Percentiles rank a stretch among this genome's conserved stretches.
Conservation (phyloP, 1,284 basidiomycete species). For the Moesziomyces antarcticus region DNA sequence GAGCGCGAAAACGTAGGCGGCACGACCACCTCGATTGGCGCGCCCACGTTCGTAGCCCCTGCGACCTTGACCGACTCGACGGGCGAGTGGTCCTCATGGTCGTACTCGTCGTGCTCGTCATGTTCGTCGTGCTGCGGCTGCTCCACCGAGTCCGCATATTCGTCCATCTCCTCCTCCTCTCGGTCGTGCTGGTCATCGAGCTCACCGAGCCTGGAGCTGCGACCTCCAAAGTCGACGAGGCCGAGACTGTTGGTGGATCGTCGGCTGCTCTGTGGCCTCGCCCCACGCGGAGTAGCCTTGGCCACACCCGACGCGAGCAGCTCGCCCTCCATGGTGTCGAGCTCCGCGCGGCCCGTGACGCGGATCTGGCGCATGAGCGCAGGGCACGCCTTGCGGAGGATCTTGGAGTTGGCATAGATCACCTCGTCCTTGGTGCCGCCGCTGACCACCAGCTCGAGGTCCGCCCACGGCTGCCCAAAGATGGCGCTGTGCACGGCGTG, state of each 20-base stretch:
- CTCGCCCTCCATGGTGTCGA: conserved; percentile 39
- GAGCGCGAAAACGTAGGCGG: conserved; percentile 27
- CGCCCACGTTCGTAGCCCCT: conserved; percentile 3
- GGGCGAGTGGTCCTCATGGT: conserved; percentile 9
- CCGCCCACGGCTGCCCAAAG: conserved; percentile 39
- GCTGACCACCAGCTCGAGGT: conserved; percentile 37
- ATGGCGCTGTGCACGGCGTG: conserved; percentile 43
- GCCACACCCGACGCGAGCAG: conserved; percentile 15
- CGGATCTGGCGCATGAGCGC: conserved; percentile 34
- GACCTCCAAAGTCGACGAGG: conserved; percentile 19
- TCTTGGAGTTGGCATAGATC: conserved; percentile 35
- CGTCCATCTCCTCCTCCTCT: conserved; percentile 8
- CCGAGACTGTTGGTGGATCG: conserved; percentile 31
- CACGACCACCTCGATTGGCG: conserved; percentile 5
- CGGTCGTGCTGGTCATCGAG: conserved; percentile 1
- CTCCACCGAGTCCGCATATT: conserved; percentile 29
- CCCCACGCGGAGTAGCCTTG: conserved; percentile 7
- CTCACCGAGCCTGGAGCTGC: conserved; percentile 16
- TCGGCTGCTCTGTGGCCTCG: conserved; percentile 15
- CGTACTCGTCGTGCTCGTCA: conserved; percentile 8
- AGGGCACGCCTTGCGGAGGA: conserved; percentile 35
- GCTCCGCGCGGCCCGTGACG: conserved; percentile 23
- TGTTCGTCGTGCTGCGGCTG: conserved; percentile 20
- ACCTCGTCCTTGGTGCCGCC: conserved; percentile 29
- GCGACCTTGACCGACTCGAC: conserved; percentile 27